These are phyloP conservation scores for Globisporangium parvum DNA, from an alignment of 352 stramenopile genomes.

Conservation along the genomic window DNA sequence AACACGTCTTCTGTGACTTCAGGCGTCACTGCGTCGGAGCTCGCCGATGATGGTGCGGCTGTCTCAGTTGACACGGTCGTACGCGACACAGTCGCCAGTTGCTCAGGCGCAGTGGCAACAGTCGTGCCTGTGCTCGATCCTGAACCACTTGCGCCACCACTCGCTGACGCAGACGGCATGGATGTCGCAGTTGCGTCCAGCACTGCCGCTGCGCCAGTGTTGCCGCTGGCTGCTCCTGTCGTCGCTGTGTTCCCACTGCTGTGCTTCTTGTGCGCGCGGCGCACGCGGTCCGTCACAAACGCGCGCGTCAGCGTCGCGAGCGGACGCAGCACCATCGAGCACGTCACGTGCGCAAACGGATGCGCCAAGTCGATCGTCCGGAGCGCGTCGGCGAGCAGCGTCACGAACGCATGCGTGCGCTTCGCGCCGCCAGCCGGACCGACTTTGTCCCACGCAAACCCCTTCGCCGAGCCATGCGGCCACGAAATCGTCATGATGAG, in stretches of 20 bases:
- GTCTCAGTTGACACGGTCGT: background rate
- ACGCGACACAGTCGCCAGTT: background rate
- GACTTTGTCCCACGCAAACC: slow-evolving; percentile 78
- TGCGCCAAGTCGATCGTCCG: slow-evolving; percentile 74
- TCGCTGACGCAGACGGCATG: too few relatives aligned
- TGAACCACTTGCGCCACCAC: too few relatives aligned
- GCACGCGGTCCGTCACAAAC: slow-evolving; percentile 72
- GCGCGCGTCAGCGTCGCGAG: slow-evolving; percentile 73
- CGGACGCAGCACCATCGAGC: slow-evolving; percentile 74
- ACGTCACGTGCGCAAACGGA: slow-evolving; percentile 66
- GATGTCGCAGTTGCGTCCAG: background rate
- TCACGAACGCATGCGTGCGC: slow-evolving; percentile 75
- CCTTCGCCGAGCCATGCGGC: slow-evolving; percentile 70
- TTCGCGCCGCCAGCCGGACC: slow-evolving; percentile 57
- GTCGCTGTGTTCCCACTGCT: slow-evolving; percentile 7
- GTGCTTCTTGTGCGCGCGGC: slow-evolving; percentile 59
- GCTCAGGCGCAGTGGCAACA: background rate
- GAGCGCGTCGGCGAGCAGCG: slow-evolving; percentile 63
- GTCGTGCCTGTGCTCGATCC: too few relatives aligned
- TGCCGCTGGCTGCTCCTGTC: background rate
- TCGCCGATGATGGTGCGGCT: background rate
- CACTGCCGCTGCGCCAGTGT: background rate
- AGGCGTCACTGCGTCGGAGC: background rate
- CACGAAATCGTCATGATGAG: slow-evolving; percentile 87
- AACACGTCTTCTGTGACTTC: slow-evolving; percentile 48